Evolutionary conservation across 768 basidiomycete genomes (phyloP), one percentile per base, ranked within the genome.

Genomic region (Punctularia strigosozonata): DNA sequence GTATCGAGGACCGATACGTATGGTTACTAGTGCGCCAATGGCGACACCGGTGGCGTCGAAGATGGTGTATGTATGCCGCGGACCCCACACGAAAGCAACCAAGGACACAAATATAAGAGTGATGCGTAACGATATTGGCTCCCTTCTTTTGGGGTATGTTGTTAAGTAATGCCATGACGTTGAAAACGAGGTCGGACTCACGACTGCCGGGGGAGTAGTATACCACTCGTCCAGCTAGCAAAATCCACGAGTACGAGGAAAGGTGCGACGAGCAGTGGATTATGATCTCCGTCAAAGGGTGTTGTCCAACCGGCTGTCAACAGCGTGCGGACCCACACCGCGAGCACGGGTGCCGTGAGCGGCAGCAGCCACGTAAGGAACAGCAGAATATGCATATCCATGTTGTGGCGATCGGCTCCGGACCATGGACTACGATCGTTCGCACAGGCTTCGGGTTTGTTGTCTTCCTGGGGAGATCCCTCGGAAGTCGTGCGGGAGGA

Each of bases 271-370:
- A 72, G 72, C 31, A 80, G 47, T 44, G 81, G 70, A 51, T 73
- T 71, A 51, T 90, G 87, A 53, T 92, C 89, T 0, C 83, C 79
- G 31, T 78, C 71, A 55, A 90, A 92, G 2, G 84, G 84, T 4
- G 79, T 78, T 6, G 73, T 79, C 43, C 76, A 71, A 1, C 85
- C 84, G 7, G 87, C 83, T 1, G 84, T 84, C 25, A 74, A 68
- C 8, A 94, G 61, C 26, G 90, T 92, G 36, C 89, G 74, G 2
- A 80, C 81, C 92, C 92, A 97, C 2, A 94, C 89, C 2, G 74
- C 80, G 19, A 97, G 63, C 5, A 82, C 79, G 0, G 87, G 80
- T 2, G 77, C 80, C 5, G 69, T 69, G 40, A 87, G 63, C 1
- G 91, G 91, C 0, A 94, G 60, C 2, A 91, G 63, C 71, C 79